Evolutionary conservation across 441 rosid genomes (phyloP).

Genomic region (Manihot esculenta): DNA sequence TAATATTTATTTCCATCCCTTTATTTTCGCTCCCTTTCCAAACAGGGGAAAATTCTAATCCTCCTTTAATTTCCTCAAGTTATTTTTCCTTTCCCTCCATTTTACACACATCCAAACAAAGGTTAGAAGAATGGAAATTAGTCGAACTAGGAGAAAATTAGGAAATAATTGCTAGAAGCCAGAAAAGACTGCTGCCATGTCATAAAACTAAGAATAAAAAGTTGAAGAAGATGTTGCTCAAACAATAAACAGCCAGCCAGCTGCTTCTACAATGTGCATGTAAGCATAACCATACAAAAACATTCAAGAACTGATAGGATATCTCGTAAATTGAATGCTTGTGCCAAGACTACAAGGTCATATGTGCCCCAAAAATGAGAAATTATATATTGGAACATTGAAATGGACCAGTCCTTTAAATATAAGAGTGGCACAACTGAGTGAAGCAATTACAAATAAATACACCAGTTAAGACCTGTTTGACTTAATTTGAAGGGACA

Average conservation of each 20-base stretch:
- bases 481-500: background rate
- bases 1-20: too few species aligned
- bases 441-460: background rate
- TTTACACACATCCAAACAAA: too few species aligned
- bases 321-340: background rate
- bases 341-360: background rate
- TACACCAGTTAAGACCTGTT: background rate
- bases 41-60: too few species aligned
- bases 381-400: background rate
- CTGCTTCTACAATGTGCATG: background rate
- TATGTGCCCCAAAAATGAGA: background rate
- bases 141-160: background rate
- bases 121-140: background rate
- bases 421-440: background rate
- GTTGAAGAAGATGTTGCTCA: background rate
- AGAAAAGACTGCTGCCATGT: too few species aligned
- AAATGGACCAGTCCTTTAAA: background rate
- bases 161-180: background rate
- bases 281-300: background rate
- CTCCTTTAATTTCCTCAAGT: too few species aligned
- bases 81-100: too few species aligned
- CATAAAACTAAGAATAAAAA: too few species aligned
- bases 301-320: too few species aligned
- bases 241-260: slow-evolving; percentile 2
- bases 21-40: too few species aligned